phyloP scores from a whole-genome alignment of 2,329 filamentous ascomycete species.

The Fonsecaea monophora region DNA sequence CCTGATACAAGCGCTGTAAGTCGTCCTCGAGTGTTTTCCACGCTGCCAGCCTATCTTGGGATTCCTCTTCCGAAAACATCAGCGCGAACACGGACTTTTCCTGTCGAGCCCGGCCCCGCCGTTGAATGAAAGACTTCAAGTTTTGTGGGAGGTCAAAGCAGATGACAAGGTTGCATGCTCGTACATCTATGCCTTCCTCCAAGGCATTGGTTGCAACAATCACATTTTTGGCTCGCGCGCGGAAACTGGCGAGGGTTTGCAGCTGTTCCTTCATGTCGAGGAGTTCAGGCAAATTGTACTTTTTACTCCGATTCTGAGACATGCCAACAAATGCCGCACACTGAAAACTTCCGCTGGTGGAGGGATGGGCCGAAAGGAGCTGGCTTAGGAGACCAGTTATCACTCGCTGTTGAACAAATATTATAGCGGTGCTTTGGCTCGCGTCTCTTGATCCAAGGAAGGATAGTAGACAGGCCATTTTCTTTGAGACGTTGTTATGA shows the following conservation, averaged over 20 bases:
- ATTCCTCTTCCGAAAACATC: neutral
- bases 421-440: neutral
- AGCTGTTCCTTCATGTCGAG: neutral
- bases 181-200: neutral
- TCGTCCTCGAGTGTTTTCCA: neutral
- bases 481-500: neutral
- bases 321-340: slow-evolving; percentile 2
- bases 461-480: neutral
- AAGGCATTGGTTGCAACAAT: neutral
- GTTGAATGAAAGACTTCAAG: neutral
- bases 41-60: neutral
- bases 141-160: neutral
- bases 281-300: neutral
- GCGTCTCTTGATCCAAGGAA: neutral
- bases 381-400: neutral
- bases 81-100: neutral
- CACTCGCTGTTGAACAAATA: neutral
- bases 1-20: slow-evolving; percentile 1
- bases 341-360: neutral
- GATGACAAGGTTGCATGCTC: slow-evolving; percentile 1
- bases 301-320: neutral
- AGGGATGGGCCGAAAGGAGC: neutral
- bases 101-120: neutral
- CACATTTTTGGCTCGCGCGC: slow-evolving; percentile 1
- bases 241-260: slow-evolving; percentile 1